phyloP scores from a whole-genome alignment of 352 stramenopile species.

The Blastocystis sp. region DNA sequence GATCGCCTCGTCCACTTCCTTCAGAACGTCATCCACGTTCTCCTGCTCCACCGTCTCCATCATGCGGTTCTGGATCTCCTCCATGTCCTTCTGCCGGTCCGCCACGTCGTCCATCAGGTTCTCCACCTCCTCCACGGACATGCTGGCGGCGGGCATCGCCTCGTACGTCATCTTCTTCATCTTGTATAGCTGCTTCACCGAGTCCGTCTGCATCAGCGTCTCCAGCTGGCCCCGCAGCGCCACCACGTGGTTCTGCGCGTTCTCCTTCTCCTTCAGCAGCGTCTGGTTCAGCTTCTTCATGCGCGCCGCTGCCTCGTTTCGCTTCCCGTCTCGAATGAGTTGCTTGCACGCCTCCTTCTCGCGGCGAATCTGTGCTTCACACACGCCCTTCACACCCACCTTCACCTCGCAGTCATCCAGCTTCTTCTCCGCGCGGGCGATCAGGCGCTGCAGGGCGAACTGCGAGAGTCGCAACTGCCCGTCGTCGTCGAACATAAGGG shows the following conservation, averaged over 20 bases:
- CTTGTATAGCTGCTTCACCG: slow-evolving; percentile 5
- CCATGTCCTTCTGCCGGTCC: background rate
- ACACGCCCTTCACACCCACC: background rate
- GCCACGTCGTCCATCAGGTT: slow-evolving; percentile 24
- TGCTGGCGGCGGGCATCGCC: background rate
- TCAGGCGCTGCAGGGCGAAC: background rate
- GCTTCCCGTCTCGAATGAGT: background rate
- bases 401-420: background rate
- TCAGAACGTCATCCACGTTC: background rate
- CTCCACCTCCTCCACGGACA: background rate
- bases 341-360: background rate
- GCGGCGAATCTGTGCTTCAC: background rate
- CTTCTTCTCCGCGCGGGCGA: background rate
- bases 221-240: slow-evolving; percentile 10
- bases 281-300: background rate
- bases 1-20: background rate
- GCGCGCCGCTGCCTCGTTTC: background rate
- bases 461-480: background rate
- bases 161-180: slow-evolving; percentile 18
- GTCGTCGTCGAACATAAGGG: background rate
- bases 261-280: slow-evolving; percentile 4
- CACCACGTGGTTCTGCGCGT: background rate
- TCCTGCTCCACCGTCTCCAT: background rate
- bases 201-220: background rate
- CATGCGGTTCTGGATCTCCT: background rate